phyloP scores from a whole-genome alignment of 2,329 filamentous ascomycete genomes.

The Fusarium denticulatum region DNA sequence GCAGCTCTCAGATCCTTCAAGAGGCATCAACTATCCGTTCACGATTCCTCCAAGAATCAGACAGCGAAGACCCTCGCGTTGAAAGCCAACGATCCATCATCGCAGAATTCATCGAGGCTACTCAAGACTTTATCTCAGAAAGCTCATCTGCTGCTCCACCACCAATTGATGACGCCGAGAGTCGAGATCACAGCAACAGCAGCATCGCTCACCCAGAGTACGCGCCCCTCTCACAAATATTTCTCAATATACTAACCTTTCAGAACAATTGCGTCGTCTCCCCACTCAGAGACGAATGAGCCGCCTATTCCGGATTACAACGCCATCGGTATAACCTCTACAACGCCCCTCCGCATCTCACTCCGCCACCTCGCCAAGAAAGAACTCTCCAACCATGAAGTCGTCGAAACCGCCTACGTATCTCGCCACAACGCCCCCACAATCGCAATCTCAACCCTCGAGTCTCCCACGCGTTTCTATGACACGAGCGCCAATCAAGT shows the following conservation, averaged over 20 bases:
- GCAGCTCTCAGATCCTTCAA: slow-evolving; percentile 42
- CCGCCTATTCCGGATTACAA: slow-evolving; percentile 41
- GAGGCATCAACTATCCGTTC: slow-evolving; percentile 34
- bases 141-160: slow-evolving; percentile 28
- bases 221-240: not conserved
- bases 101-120: slow-evolving; percentile 35
- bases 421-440: slow-evolving; percentile 25
- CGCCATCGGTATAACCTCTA: slow-evolving; percentile 41
- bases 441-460: slow-evolving; percentile 41
- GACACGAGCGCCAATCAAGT: slow-evolving; percentile 37
- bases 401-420: slow-evolving; percentile 37
- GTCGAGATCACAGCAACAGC: slow-evolving; percentile 12
- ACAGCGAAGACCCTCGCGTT: slow-evolving; percentile 35
- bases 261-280: slow-evolving; percentile 38
- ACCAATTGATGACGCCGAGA: not conserved
- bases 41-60: slow-evolving; percentile 26
- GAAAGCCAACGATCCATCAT: slow-evolving; percentile 30
- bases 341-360: slow-evolving; percentile 37
- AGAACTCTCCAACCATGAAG: slow-evolving; percentile 40
- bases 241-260: rapidly evolving
- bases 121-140: slow-evolving; percentile 41
- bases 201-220: slow-evolving; percentile 24
- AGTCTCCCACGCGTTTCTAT: slow-evolving; percentile 41
- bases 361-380: slow-evolving; percentile 42
- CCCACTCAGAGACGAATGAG: slow-evolving; percentile 36